Evolutionary conservation across 2,329 filamentous ascomycete species (phyloP).

Genomic region (Periconia sp.): DNA sequence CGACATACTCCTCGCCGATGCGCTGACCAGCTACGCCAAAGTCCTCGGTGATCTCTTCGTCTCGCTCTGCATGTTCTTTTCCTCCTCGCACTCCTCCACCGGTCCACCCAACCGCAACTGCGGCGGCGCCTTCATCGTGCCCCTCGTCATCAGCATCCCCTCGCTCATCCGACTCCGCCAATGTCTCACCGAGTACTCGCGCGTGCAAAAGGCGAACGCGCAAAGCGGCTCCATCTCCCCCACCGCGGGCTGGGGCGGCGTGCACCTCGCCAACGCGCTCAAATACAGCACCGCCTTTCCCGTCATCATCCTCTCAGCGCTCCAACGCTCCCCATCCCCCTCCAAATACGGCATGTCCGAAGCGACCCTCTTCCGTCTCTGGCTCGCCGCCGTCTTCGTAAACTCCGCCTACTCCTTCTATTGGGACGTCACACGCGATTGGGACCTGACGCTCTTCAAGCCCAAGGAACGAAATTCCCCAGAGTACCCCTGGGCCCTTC

Average conservation of each 20-base stretch:
- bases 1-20: conserved; percentile 90
- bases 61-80: conserved; percentile 87
- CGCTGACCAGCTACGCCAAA: conserved; percentile 91
- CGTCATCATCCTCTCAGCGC: conserved; percentile 77
- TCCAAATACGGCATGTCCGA: conserved; percentile 56
- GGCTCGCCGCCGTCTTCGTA: conserved; percentile 70
- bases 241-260: conserved; percentile 70
- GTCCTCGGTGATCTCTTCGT: conserved; percentile 89
- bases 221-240: conserved; percentile 43
- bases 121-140: conserved; percentile 77
- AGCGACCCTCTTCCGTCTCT: conserved; percentile 57
- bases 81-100: conserved; percentile 69
- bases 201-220: conserved; percentile 62
- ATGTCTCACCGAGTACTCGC: conserved; percentile 83
- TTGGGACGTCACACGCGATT: conserved; percentile 96
- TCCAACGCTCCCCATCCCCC: conserved; percentile 67
- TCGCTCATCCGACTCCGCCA: conserved; percentile 86
- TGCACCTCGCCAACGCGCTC: conserved; percentile 88
- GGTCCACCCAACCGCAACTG: conserved; percentile 79
- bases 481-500: conserved; percentile 75
- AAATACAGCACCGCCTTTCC: conserved; percentile 96
- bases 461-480: conserved; percentile 59
- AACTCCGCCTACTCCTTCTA: conserved; percentile 97
- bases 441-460: conserved; percentile 86
- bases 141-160: conserved; percentile 80